Evolutionary conservation across 2,329 filamentous ascomycete species (phyloP).

Genomic region (Eutypella sp.): DNA sequence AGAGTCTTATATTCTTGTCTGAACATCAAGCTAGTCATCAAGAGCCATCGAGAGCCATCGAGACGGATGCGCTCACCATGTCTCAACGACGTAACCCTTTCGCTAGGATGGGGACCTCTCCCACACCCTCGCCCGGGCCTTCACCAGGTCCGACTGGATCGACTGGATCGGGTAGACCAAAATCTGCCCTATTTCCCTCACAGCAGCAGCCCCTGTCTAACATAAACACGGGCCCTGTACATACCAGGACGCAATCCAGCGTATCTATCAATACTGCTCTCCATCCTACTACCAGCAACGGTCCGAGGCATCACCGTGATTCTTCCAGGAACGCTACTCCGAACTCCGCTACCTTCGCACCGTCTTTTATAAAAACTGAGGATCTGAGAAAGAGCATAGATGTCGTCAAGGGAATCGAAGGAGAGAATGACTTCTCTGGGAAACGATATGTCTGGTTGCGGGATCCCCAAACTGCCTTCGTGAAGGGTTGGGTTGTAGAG

Average conservation of each 20-base stretch:
- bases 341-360: slow-evolving; percentile 81
- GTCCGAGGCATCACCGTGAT: slow-evolving; percentile 37
- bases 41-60: no score
- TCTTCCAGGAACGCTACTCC: slow-evolving; percentile 63
- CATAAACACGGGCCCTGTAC: slow-evolving; percentile 40
- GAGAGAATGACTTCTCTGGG: slow-evolving; percentile 97
- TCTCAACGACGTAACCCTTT: slow-evolving; percentile 78
- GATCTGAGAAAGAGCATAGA: slow-evolving; percentile 59
- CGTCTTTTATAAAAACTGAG: slow-evolving; percentile 89
- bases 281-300: slow-evolving; percentile 30
- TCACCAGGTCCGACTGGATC: slow-evolving; percentile 48
- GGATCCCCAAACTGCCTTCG: slow-evolving; percentile 80
- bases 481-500: slow-evolving; percentile 87
- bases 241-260: slow-evolving; percentile 66
- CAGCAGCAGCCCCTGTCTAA: slow-evolving; percentile 44
- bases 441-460: slow-evolving; percentile 98
- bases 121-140: slow-evolving; percentile 66
- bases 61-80: slow-evolving; percentile 53
- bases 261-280: slow-evolving; percentile 43
- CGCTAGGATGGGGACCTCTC: slow-evolving; percentile 60
- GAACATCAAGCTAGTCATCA: neutral
- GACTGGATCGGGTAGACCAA: slow-evolving; percentile 51
- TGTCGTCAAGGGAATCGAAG: slow-evolving; percentile 71
- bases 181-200: slow-evolving; percentile 69
- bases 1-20: no score